These are phyloP conservation scores for Torulaspora globosa DNA, from an alignment of 1,139 yeast species.

Conservation along the genomic window DNA sequence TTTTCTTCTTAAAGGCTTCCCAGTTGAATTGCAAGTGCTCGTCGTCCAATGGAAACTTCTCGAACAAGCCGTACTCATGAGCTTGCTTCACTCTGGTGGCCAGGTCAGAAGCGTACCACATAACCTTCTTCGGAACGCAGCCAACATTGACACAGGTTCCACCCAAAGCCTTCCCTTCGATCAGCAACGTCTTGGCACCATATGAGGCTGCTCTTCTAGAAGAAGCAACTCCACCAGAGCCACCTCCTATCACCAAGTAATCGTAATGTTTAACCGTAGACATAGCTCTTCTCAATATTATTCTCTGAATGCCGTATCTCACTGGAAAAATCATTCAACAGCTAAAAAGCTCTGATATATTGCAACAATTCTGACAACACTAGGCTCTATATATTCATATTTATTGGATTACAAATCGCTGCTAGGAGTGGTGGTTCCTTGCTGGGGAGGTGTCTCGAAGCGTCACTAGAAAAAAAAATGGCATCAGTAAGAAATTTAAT, in stretches of 20 bases:
- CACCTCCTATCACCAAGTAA: conserved; percentile 95
- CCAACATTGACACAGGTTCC: conserved; percentile 99
- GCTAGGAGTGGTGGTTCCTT: background rate
- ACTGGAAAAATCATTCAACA: conserved; percentile 6
- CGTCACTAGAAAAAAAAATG: conserved; percentile 2
- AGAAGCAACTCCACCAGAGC: conserved; percentile 98
- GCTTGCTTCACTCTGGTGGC: conserved; percentile 74
- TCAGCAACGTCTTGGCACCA: conserved; percentile 80
- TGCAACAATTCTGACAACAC: background rate
- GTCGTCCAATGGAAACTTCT: conserved; percentile 51
- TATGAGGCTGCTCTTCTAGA: conserved; percentile 94
- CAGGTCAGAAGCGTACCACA: conserved; percentile 96
- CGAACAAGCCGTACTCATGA: conserved; percentile 71
- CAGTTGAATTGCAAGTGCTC: conserved; percentile 59
- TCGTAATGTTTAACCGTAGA: conserved; percentile 65
- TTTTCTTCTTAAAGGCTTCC: conserved; percentile 71
- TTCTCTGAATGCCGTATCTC: conserved; percentile 9
- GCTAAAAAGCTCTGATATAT: background rate
- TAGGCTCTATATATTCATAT: background rate
- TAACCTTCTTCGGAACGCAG: conserved; percentile 96
- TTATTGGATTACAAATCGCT: background rate
- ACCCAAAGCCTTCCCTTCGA: conserved; percentile 80
- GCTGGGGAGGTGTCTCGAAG: background rate
- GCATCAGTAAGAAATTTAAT: background rate
- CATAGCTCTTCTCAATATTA: conserved; percentile 38